These are phyloP conservation scores for Arbutus unedo DNA, from an alignment of 148 eudicot species.

Conservation along the genomic window DNA sequence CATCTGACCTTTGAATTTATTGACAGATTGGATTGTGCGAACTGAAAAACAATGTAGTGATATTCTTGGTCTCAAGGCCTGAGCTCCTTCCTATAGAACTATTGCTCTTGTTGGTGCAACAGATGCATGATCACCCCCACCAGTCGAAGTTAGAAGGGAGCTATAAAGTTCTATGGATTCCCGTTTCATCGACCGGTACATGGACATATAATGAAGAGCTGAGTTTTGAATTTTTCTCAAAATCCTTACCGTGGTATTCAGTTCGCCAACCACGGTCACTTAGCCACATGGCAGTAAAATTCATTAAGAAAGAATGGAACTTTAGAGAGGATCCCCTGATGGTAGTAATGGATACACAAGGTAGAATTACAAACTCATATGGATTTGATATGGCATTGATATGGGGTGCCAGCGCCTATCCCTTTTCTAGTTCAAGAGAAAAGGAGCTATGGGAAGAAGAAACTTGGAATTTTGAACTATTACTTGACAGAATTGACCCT, in stretches of 20 bases:
- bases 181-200: conserved; percentile 33
- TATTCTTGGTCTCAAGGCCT: conserved; percentile 63
- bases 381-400: conserved; percentile 59
- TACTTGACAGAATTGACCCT: conserved; percentile 46
- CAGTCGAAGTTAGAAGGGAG: conserved; percentile 18
- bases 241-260: conserved; percentile 64
- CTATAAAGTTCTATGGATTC: conserved; percentile 63
- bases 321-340: conserved; percentile 47
- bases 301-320: conserved; percentile 48
- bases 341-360: conserved; percentile 60
- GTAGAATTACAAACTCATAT: conserved; percentile 44
- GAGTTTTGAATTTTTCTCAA: conserved; percentile 42
- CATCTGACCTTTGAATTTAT: background rate
- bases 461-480: conserved; percentile 36
- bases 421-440: conserved; percentile 57
- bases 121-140: conserved; percentile 38
- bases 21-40: conserved; percentile 43
- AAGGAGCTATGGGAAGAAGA: conserved; percentile 59
- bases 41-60: conserved; percentile 53
- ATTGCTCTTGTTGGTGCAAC: conserved; percentile 49
- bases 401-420: conserved; percentile 71
- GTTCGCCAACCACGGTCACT: conserved; percentile 53
- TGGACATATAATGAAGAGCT: conserved; percentile 47
- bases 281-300: conserved; percentile 36
- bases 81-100: conserved; percentile 47